Evolutionary conservation across 2,329 filamentous ascomycete genomes (phyloP), one percentile per base, ranked within the genome.

Genomic region (Ambrosiella xylebori): DNA sequence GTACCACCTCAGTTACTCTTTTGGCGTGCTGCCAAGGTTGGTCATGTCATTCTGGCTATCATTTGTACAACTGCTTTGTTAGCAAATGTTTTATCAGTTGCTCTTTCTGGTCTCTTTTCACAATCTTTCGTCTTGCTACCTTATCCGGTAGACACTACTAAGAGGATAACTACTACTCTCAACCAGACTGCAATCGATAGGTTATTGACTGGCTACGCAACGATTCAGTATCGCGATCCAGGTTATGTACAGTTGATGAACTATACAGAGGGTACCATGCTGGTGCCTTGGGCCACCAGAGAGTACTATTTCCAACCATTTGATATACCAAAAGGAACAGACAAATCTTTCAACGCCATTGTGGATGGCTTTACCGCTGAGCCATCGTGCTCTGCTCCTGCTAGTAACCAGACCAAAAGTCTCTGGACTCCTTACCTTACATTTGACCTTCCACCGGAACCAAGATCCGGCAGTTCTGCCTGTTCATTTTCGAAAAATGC

Each of bases 31-130:
- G n/a, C n/a, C n/a, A n/a, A n/a, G n/a, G n/a, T n/a, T n/a, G n/a
- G n/a, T n/a, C n/a, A n/a, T n/a, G n/a, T n/a, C n/a, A n/a, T 76
- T 0, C 67, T 83, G 0, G 71, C 66, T 0, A 49, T 70, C 0
- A 68, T 82, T 0, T 80, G 78, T 57, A 4, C 66, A 0, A 72
- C 77, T 58, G 71, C 75, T 0, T 60, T 82, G 0, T 65, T 79
- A 0, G 71, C 74, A 0, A 82, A 83, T 52, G 53, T 81, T 0
- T 68, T 83, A 0, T 73, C 79, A 0, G 69, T 82, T 1, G 70
- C 75, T 0, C 67, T 82, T 0, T 70, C 74, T 57, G 74, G 73
- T 0, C 61, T 83, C 0, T 76, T 82, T 57, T 68, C 73, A 19
- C 72, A 78, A 11, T 56, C 61, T 38, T 15, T 37, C 9, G 50